phyloP scores from a whole-genome alignment of 148 eudicot species.

The Hydrangea macrophylla region DNA sequence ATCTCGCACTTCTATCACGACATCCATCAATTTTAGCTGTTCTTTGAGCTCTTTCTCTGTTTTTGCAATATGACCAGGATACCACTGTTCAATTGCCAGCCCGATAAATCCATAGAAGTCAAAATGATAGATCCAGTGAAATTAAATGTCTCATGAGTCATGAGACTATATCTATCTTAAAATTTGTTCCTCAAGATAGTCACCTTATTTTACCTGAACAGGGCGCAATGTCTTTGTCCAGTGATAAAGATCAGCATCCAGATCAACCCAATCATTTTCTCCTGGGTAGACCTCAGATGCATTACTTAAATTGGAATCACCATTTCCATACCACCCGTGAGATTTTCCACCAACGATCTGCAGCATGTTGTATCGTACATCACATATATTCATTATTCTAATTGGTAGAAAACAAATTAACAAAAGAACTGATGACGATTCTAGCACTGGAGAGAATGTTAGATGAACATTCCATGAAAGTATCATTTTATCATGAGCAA shows the following conservation, averaged over 20 bases:
- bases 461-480: not conserved
- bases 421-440: not conserved
- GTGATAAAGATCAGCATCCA: conserved; percentile 72
- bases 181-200: conserved; percentile 1
- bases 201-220: conserved; percentile 59
- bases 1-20: conserved; percentile 96
- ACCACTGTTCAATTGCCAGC: conserved; percentile 62
- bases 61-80: conserved; percentile 98
- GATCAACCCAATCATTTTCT: conserved; percentile 70
- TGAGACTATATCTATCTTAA: not conserved
- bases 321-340: conserved; percentile 32
- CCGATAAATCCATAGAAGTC: conserved; percentile 6
- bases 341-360: conserved; percentile 75
- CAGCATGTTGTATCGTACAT: conserved; percentile 17
- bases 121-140: not conserved
- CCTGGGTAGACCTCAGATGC: conserved; percentile 25
- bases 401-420: not conserved
- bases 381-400: not conserved
- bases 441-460: not conserved
- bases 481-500: not conserved
- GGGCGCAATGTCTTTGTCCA: conserved; percentile 89
- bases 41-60: conserved; percentile 96
- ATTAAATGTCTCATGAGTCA: not conserved
- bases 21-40: conserved; percentile 96
- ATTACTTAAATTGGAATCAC: conserved; percentile 21